Percentiles rank a stretch among this genome's conserved stretches.
Conservation (phyloP, 225 moss, liverwort and hornwort genomes). For the Ulota crispa region DNA sequence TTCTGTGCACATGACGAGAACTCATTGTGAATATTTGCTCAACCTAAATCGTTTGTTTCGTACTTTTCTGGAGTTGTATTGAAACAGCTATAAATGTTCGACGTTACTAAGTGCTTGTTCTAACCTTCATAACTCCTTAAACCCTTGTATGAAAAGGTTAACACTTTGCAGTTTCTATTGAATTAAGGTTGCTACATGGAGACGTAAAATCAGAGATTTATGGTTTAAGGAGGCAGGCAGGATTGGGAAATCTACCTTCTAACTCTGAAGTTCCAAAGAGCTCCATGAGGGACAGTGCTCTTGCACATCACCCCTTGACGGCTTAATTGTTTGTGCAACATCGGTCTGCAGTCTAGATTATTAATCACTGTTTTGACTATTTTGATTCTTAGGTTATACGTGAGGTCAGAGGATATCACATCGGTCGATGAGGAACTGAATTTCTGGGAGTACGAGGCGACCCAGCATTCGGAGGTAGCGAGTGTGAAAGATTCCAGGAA, state of each 20-base stretch:
- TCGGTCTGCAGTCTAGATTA: not conserved
- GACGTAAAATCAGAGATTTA: not conserved
- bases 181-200: not conserved
- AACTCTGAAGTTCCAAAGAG: not conserved
- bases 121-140: not conserved
- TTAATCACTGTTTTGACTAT: not conserved
- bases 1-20: not conserved
- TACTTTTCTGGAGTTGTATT: not conserved
- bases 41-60: not conserved
- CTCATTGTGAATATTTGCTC: not conserved
- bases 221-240: not conserved
- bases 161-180: not conserved
- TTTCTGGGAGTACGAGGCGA: slow-evolving; percentile 50
- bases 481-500: slow-evolving; percentile 4
- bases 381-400: slow-evolving; percentile 7
- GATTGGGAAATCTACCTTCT: not conserved
- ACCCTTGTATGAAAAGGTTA: not conserved
- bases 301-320: not conserved
- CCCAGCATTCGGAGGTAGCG: slow-evolving; percentile 12
- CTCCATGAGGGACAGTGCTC: not conserved
- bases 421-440: slow-evolving; percentile 27
- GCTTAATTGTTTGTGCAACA: not conserved
- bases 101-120: not conserved
- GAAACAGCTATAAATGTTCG: not conserved
- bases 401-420: not conserved